Percentiles rank a stretch among this genome's conserved stretches.
Conservation (phyloP, 768 basidiomycete species). For the Pisolithus albus region DNA sequence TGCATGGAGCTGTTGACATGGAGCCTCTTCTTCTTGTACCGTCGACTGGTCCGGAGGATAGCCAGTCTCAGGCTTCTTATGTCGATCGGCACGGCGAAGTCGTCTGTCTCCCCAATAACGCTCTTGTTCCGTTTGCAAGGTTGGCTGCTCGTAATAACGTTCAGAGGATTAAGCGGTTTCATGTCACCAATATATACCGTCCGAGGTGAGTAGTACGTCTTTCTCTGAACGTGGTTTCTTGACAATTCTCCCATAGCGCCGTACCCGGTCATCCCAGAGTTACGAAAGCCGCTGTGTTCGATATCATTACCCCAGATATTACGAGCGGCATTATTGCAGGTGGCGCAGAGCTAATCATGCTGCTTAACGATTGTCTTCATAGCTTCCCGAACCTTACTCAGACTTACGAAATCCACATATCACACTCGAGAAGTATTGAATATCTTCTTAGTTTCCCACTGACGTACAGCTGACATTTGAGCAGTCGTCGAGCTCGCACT, state of each 20-base stretch:
- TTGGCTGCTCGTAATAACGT: conserved; percentile 62
- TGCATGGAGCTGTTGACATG: conserved; percentile 87
- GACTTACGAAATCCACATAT: conserved; percentile 70
- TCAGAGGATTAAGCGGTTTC: conserved; percentile 76
- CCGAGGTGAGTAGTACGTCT: conserved; percentile 43
- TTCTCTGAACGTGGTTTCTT: neutral
- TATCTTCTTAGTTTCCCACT: neutral
- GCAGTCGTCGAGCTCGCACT: conserved; percentile 64
- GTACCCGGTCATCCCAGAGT: conserved; percentile 69
- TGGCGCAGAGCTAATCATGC: conserved; percentile 65
- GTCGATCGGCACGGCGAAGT: conserved; percentile 78
- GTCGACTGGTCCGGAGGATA: conserved; percentile 53
- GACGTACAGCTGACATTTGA: neutral
- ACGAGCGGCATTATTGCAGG: conserved; percentile 58
- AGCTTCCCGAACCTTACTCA: conserved; percentile 64
- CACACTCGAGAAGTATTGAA: conserved; percentile 65
- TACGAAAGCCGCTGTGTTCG: conserved; percentile 71
- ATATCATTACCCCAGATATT: conserved; percentile 76
- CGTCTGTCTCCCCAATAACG: conserved; percentile 65
- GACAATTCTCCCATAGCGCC: conserved; percentile 30
- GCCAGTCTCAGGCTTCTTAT: conserved; percentile 60
- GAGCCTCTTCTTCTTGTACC: conserved; percentile 84
- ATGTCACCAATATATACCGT: conserved; percentile 66
- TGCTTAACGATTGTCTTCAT: conserved; percentile 60
- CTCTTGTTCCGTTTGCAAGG: conserved; percentile 73